Evolutionary conservation across 352 stramenopile genomes (phyloP), one percentile per base, ranked within the genome.

Genomic region (Phytopythium boreale): DNA sequence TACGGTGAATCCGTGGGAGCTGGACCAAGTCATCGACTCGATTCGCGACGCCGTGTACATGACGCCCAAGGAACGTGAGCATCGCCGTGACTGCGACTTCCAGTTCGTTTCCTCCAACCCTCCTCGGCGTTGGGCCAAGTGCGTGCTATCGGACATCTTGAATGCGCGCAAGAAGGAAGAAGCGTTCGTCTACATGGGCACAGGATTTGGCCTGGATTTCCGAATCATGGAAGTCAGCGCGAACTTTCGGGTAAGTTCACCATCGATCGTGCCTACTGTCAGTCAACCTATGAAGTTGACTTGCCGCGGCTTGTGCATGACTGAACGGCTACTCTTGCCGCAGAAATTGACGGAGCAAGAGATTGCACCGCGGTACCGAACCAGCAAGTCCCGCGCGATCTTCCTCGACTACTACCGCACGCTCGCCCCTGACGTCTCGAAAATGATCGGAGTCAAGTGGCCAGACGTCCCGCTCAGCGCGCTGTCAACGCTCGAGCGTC

Each of bases 401-500:
- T 93, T 99, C 61, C 78, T 99, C 26, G 98, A 99, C 70, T 99
- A 99, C 66, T 98, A 98, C 57, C 96, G 98, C 57, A 99, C 97
- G 2, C 89, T 99, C 24, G 87, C 98, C 11, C 91, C 90, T 9
- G 97, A 99, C 62, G 81, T 89, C 10, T 88, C 82, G 11, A 87
- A 82, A 34, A 80, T 98, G 29, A 94, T 81, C 64, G 76, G 75
- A 11, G 79, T 88, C 14, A 70, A 81, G 26, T 95, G 86, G 86
- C 86, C 86, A 1, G 86, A 95, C 52, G 84, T 95, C 26, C 83
- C 84, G 5, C 66, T 92, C 15, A 87, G 67, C 17, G 80, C 80
- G 20, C 71, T 93, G 3, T 72, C 79, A 6, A 97, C 90, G 27
- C 78, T 99, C 7, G 93, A 97, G 58, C 82, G 92, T 34, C 74